phyloP scores from a whole-genome alignment of 2,329 filamentous ascomycete genomes.

The Aspergillus quadricinctus region DNA sequence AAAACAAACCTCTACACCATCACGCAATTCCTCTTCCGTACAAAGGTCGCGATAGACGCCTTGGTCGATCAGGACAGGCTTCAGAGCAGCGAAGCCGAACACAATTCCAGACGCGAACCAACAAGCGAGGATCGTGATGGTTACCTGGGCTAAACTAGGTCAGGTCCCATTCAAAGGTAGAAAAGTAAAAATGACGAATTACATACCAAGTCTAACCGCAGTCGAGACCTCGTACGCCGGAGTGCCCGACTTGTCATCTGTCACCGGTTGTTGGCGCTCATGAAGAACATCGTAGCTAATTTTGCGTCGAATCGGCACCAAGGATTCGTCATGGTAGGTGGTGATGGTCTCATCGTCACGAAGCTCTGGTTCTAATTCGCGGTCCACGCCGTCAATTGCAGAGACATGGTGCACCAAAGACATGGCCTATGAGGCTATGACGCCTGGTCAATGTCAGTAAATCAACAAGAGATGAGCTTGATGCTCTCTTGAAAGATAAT shows the following conservation, averaged over 20 bases:
- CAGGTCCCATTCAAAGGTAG: neutral
- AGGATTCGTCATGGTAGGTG: neutral
- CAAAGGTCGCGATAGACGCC: constrained; percentile 67
- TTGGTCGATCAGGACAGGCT: constrained; percentile 72
- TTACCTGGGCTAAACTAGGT: constrained; percentile 51
- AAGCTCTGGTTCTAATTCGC: constrained; percentile 27
- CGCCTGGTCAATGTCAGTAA: neutral
- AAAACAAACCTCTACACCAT: constrained; percentile 50
- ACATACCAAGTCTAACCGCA: constrained; percentile 21
- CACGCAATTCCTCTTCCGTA: constrained; percentile 46
- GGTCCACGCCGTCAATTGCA: constrained; percentile 46
- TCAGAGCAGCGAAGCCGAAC: constrained; percentile 80
- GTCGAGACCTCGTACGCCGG: constrained; percentile 45
- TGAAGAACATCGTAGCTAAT: constrained; percentile 47
- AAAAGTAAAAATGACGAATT: neutral
- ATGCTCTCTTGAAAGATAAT: neutral
- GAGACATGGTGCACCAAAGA: constrained; percentile 51
- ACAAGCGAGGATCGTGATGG: constrained; percentile 61
- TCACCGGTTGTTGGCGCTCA: constrained; percentile 23
- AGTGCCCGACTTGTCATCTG: constrained; percentile 39
- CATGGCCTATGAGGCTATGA: constrained; percentile 30
- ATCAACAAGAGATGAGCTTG: neutral
- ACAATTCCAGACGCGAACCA: constrained; percentile 72
- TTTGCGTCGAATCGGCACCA: constrained; percentile 34
- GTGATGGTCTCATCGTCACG: constrained; percentile 16